These are phyloP conservation scores for Ballota nigra DNA, from an alignment of 257 asterid species.

Conservation along the genomic window DNA sequence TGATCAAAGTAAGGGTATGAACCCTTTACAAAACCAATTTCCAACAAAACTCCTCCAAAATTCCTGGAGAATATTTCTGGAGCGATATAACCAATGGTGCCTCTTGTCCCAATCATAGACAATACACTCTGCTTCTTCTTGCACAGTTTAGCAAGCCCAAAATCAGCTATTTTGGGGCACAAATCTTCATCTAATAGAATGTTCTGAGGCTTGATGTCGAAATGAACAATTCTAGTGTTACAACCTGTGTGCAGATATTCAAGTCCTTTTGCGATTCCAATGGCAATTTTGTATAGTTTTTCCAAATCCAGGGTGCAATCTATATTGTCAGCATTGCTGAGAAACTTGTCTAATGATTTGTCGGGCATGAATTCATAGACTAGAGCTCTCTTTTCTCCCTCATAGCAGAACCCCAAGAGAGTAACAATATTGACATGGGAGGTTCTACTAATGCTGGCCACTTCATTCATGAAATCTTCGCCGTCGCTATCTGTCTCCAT, in stretches of 20 bases:
- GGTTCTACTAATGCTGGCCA: not conserved
- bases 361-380: not conserved
- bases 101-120: slow-evolving; percentile 36
- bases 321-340: not conserved
- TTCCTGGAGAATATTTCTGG: slow-evolving; percentile 47
- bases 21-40: no score
- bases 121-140: slow-evolving; percentile 38
- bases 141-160: slow-evolving; percentile 48
- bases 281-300: slow-evolving; percentile 31
- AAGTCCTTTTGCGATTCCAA: slow-evolving; percentile 53
- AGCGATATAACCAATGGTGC: slow-evolving; percentile 56
- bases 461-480: not conserved
- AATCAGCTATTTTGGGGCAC: slow-evolving; percentile 52
- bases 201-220: slow-evolving; percentile 70
- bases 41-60: slow-evolving; percentile 38
- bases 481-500: not conserved
- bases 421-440: not conserved
- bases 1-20: no score
- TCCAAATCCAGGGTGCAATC: slow-evolving; percentile 27
- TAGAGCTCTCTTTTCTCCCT: not conserved
- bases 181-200: slow-evolving; percentile 52
- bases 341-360: not conserved
- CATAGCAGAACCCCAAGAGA: not conserved
- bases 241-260: slow-evolving; percentile 60
- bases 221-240: slow-evolving; percentile 56